Base-by-base conservation (phyloP, 495 filamentous ascomycete genomes). In the Lasiosphaeria ovina region DNA sequence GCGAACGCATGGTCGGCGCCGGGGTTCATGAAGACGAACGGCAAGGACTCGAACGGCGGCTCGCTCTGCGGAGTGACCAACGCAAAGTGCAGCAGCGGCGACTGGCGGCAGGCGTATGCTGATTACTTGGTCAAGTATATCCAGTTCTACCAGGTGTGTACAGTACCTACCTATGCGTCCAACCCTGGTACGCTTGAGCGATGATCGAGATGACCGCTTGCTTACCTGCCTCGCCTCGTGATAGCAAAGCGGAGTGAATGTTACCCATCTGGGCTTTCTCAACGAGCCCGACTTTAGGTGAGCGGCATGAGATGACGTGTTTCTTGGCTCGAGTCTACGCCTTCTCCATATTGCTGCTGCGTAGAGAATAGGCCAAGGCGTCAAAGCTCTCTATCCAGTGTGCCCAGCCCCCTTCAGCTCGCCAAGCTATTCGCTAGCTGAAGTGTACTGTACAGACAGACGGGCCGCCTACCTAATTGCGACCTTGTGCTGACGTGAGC, bases 11-110 rank as follows among this genome's bases (percentile, higher is more conserved):
- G 82, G 82, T 78, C 72, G 35, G 82, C 81, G 0, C 81, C 81
- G 0, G 80, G 77, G 0, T 86, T 77, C 70, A 84, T 86, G 82
- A 86, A 85, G 67, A 83, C 79, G 6, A 81, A 79, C 62, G 66
- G 70, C 12, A 63, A 70, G 32, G 69, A 78, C 44, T 58, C 60
- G 42, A 71, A 72, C 44, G 73, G 79, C 51, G 76, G 76, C 11
- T 79, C 75, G 52, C 64, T 81, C 34, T 85, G 83, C 67, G 76
- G 82, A 17, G 77, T 81, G 2, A 69, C 74, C 1, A 74, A 73
- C 5, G 64, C 76, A 6, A 64, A 66, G 7, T 84, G 81, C 64
- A 62, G 71, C 0, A 72, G 70, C 4, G 81, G 81, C 0, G 78
- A 84, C 59, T 85, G 83, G 83, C 71, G 76, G 49, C 77, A 83